phyloP scores from a whole-genome alignment of 768 basidiomycete genomes.

The Suillus bovinus region DNA sequence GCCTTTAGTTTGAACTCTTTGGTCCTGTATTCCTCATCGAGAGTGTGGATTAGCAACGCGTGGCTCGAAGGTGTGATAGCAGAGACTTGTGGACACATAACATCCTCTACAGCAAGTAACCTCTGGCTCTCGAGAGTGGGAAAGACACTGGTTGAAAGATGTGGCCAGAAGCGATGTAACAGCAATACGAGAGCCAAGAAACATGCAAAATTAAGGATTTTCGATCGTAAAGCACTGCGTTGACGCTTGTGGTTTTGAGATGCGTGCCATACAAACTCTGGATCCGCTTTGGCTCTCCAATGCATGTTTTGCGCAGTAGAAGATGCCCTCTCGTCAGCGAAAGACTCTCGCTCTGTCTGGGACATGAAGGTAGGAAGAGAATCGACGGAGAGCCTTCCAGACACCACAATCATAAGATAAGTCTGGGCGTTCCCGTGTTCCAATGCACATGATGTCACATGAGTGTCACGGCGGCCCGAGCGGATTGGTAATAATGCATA shows the following conservation, averaged over 20 bases:
- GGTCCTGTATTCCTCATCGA: constrained; percentile 26
- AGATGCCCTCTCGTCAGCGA: constrained; percentile 7
- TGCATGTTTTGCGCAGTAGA: neutral
- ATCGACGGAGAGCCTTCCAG: constrained; percentile 8
- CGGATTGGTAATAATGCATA: neutral
- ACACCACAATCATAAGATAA: constrained; percentile 3
- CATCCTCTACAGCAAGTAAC: constrained; percentile 4
- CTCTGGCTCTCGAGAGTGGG: neutral
- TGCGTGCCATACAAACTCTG: constrained; percentile 10
- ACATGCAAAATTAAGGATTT: constrained; percentile 5
- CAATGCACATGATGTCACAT: neutral
- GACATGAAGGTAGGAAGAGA: constrained; percentile 12
- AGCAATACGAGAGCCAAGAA: constrained; percentile 16
- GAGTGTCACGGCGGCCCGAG: neutral
- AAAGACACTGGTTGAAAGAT: neutral
- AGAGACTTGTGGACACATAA: constrained; percentile 30
- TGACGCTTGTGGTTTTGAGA: constrained; percentile 1
- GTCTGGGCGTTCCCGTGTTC: neutral
- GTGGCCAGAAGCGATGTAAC: constrained; percentile 11
- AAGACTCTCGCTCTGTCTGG: neutral
- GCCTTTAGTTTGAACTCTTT: constrained; percentile 29
- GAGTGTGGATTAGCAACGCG: constrained; percentile 18
- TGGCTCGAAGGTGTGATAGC: constrained; percentile 18
- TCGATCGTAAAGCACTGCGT: neutral
- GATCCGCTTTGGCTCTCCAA: constrained; percentile 13